These are phyloP conservation scores for Paspalum notatum DNA, from an alignment of 176 grass and related monocot genomes.

Conservation along the genomic window DNA sequence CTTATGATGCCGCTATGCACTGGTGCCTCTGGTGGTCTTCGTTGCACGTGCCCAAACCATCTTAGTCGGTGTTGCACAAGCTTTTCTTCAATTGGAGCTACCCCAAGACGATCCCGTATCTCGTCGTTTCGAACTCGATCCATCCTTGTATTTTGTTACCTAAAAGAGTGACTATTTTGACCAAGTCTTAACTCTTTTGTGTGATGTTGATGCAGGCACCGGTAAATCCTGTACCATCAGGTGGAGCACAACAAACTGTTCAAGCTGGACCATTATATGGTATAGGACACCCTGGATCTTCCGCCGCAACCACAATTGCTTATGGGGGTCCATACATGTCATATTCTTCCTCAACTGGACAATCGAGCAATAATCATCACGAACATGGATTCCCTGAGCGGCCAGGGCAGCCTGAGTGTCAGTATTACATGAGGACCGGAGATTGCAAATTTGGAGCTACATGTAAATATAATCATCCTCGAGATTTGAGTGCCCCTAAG, in stretches of 20 bases:
- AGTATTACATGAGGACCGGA: constrained; percentile 78
- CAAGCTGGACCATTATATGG: constrained; percentile 69
- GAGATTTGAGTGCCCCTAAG: constrained; percentile 61
- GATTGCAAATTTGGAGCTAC: constrained; percentile 80
- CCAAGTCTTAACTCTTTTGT: constrained; percentile 21
- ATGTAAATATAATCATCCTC: constrained; percentile 86
- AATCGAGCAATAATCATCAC: constrained; percentile 62
- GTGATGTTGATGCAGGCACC: constrained; percentile 53
- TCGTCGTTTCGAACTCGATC: too few relatives aligned
- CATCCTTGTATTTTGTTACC: neutral
- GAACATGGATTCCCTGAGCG: constrained; percentile 71
- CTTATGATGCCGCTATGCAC: too few relatives aligned
- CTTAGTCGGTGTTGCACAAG: too few relatives aligned
- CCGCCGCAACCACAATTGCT: constrained; percentile 45
- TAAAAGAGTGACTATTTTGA: neutral
- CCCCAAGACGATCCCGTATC: too few relatives aligned
- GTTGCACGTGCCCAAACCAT: too few relatives aligned
- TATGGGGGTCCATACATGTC: constrained; percentile 56
- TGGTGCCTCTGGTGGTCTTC: too few relatives aligned
- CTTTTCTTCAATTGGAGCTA: too few relatives aligned
- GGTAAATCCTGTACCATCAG: constrained; percentile 57
- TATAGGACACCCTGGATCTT: constrained; percentile 65
- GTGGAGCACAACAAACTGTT: constrained; percentile 62
- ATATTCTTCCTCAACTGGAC: constrained; percentile 52
- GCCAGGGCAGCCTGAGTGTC: constrained; percentile 79